Evolutionary conservation across 495 filamentous ascomycete species (phyloP).

Genomic region (Xylaria venustula): DNA sequence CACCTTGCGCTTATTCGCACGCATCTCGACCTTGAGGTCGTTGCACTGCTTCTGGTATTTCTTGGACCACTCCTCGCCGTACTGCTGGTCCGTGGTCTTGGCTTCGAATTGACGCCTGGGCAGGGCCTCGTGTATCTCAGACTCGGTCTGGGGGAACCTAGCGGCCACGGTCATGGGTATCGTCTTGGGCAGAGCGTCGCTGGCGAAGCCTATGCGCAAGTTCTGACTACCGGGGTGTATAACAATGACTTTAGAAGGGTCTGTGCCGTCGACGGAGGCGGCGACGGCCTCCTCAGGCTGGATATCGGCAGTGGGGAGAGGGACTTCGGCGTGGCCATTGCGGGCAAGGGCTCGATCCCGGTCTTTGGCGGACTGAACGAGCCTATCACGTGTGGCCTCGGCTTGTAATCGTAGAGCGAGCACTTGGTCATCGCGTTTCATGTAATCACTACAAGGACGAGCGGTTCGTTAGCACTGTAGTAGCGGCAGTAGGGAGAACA

Average conservation of each 20-base stretch:
- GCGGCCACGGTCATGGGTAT: conserved; percentile 90
- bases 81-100: conserved; percentile 69
- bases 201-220: conserved; percentile 85
- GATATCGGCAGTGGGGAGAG: conserved; percentile 54
- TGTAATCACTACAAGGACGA: conserved; percentile 68
- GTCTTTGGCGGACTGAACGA: conserved; percentile 82
- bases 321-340: conserved; percentile 62
- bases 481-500: neutral
- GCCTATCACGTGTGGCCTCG: conserved; percentile 74
- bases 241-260: conserved; percentile 85
- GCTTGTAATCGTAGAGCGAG: conserved; percentile 81
- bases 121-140: conserved; percentile 79
- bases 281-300: conserved; percentile 58
- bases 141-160: conserved; percentile 71
- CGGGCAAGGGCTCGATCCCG: conserved; percentile 79
- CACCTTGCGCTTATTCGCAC: conserved; percentile 85
- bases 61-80: conserved; percentile 79
- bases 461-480: neutral
- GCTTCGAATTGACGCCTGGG: conserved; percentile 84
- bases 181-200: conserved; percentile 90
- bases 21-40: conserved; percentile 87
- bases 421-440: conserved; percentile 96
- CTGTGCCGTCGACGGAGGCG: conserved; percentile 58
- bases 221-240: conserved; percentile 99
- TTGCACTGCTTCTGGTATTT: conserved; percentile 78